Evolutionary conservation across 345 rosid species (phyloP).

Genomic region (Brassica cretica): DNA sequence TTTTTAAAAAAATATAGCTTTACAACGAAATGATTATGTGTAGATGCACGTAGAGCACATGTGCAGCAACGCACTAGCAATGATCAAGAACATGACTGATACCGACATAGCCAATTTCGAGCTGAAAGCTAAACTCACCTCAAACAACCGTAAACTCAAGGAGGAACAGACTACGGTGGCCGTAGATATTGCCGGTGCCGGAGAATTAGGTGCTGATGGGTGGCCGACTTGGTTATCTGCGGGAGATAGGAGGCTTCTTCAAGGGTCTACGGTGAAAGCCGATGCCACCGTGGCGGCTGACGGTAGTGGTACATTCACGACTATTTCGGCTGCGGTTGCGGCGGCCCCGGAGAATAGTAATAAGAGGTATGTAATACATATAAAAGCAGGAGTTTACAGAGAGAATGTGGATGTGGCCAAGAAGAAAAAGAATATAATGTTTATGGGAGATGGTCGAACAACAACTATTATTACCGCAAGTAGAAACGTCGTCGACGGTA

Average conservation of each 20-base stretch:
- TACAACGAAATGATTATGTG: conserved; percentile 21
- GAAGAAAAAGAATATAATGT: conserved; percentile 65
- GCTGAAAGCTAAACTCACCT: conserved; percentile 15
- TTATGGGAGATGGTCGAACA: conserved; percentile 82
- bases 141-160: conserved; percentile 48
- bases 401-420: conserved; percentile 79
- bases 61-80: conserved; percentile 65
- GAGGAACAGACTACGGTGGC: conserved; percentile 36
- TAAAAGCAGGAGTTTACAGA: conserved; percentile 76
- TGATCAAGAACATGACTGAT: conserved; percentile 72
- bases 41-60: conserved; percentile 51
- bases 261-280: conserved; percentile 55
- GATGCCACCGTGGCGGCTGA: conserved; percentile 79
- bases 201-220: conserved; percentile 31
- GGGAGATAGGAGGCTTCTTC: conserved; percentile 73
- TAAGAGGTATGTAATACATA: conserved; percentile 61
- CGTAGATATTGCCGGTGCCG: conserved; percentile 22
- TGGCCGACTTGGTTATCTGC: conserved; percentile 88
- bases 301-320: conserved; percentile 68
- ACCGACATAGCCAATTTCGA: conserved; percentile 51
- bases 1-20: neutral
- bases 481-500: conserved; percentile 78
- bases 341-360: conserved; percentile 69
- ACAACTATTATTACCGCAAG: conserved; percentile 72
- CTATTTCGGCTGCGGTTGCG: conserved; percentile 68